These are phyloP conservation scores for Russula brevipes DNA, from an alignment of 768 basidiomycete genomes.

Conservation along the genomic window DNA sequence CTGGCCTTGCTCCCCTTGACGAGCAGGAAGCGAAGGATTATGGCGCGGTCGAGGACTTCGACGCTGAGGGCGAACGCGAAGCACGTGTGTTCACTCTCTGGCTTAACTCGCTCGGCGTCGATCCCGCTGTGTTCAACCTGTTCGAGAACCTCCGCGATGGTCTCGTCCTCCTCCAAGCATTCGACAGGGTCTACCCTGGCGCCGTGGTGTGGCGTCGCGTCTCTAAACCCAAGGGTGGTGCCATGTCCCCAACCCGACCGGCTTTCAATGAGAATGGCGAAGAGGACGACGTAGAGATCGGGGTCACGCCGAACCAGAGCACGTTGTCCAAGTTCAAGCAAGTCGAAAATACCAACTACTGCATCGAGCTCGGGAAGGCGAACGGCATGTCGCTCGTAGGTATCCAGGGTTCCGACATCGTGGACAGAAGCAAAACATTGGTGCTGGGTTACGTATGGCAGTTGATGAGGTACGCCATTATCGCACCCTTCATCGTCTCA, in stretches of 20 bases:
- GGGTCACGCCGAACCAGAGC: slow-evolving; percentile 77
- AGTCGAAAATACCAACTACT: slow-evolving; percentile 98
- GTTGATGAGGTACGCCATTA: slow-evolving; percentile 71
- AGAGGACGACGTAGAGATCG: slow-evolving; percentile 74
- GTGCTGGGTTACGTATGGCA: slow-evolving; percentile 98
- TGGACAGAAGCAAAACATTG: slow-evolving; percentile 87
- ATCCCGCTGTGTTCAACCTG: slow-evolving; percentile 92
- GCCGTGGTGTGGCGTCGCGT: slow-evolving; percentile 93
- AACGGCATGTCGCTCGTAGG: slow-evolving; percentile 95
- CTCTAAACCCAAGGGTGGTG: slow-evolving; percentile 82
- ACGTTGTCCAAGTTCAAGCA: slow-evolving; percentile 92
- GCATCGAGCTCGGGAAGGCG: slow-evolving; percentile 85
- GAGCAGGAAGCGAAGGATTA: slow-evolving; percentile 91
- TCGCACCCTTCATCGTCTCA: neutral
- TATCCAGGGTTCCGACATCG: slow-evolving; percentile 96
- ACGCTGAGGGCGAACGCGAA: slow-evolving; percentile 97
- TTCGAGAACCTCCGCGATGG: slow-evolving; percentile 97
- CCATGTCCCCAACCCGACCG: slow-evolving; percentile 33
- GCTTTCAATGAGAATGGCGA: slow-evolving; percentile 42
- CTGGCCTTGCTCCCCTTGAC: slow-evolving; percentile 90
- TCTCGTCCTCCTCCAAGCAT: slow-evolving; percentile 86
- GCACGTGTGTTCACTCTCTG: slow-evolving; percentile 97
- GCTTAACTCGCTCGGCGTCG: slow-evolving; percentile 96
- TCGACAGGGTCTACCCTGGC: slow-evolving; percentile 91
- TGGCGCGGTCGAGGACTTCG: slow-evolving; percentile 90